Percentiles rank a stretch among this genome's conserved stretches.
These are phyloP conservation scores for Claviceps maximensis DNA, from an alignment of 2,329 filamentous ascomycete species.

Conservation along the genomic window DNA sequence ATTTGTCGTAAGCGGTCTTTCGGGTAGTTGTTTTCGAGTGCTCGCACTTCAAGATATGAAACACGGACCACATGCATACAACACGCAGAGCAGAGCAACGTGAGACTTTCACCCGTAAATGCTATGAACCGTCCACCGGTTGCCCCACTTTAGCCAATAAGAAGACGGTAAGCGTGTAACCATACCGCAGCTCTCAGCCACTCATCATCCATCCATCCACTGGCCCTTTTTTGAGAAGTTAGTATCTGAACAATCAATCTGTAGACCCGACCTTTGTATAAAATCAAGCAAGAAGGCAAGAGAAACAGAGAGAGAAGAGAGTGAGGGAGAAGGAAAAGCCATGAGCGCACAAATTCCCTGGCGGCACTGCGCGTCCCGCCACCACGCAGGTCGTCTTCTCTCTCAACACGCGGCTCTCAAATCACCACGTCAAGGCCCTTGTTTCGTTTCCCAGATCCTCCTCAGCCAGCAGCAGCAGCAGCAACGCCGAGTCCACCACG, in stretches of 20 bases:
- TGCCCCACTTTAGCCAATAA: background rate
- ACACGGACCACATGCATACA: too few relatives aligned
- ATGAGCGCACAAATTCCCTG: conserved; percentile 22
- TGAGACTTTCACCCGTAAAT: background rate
- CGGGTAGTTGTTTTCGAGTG: background rate
- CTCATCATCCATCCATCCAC: background rate
- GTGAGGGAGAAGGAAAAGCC: background rate
- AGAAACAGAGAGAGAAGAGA: background rate
- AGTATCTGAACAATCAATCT: background rate
- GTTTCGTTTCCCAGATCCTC: background rate
- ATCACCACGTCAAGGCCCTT: conserved; percentile 1
- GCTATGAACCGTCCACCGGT: too few relatives aligned
- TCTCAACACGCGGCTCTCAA: conserved; percentile 1
- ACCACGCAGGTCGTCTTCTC: conserved; percentile 9
- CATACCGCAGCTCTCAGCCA: background rate
- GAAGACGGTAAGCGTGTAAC: background rate
- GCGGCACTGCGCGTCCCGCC: conserved; percentile 15
- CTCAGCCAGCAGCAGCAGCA: conserved; percentile 9
- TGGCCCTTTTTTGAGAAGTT: background rate
- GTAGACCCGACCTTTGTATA: background rate
- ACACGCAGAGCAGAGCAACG: background rate
- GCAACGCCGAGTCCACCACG: conserved; percentile 12
- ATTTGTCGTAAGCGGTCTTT: too few relatives aligned
- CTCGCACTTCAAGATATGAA: background rate
- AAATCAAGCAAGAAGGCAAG: background rate